These are phyloP conservation scores for Puccinia polysora DNA, from an alignment of 1,284 basidiomycete genomes.

Conservation along the genomic window DNA sequence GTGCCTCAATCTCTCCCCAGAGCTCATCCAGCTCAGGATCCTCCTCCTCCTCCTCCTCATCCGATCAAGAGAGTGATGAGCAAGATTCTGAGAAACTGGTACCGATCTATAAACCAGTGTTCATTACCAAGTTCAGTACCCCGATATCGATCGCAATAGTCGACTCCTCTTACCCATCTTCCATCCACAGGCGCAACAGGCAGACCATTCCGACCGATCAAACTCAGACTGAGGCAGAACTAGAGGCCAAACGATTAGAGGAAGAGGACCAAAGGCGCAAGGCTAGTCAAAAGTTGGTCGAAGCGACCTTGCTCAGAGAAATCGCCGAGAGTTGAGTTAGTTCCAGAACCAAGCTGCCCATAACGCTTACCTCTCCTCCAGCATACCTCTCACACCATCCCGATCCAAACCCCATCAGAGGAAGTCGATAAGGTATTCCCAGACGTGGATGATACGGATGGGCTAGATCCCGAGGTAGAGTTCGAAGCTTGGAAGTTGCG, in stretches of 20 bases:
- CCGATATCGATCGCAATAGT: background rate
- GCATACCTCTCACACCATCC: background rate
- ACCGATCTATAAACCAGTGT: constrained; percentile 74
- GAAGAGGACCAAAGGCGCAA: constrained; percentile 11
- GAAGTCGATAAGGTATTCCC: constrained; percentile 74
- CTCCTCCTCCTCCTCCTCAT: constrained; percentile 1
- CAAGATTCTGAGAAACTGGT: constrained; percentile 9
- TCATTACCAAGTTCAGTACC: constrained; percentile 73
- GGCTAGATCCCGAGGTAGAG: constrained; percentile 78
- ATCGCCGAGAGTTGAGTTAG: constrained; percentile 39
- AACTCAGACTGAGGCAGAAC: constrained; percentile 40
- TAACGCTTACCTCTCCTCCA: constrained; percentile 1
- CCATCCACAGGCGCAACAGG: constrained; percentile 33
- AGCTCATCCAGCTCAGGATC: constrained; percentile 7
- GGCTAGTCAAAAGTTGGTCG: constrained; percentile 28
- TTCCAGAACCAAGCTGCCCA: constrained; percentile 11
- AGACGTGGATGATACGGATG: constrained; percentile 93
- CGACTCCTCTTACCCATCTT: background rate
- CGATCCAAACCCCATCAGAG: constrained; percentile 58
- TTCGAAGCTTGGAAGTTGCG: constrained; percentile 94
- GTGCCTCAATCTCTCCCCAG: background rate
- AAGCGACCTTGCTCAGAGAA: constrained; percentile 21
- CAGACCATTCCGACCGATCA: constrained; percentile 24
- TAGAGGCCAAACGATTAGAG: constrained; percentile 6
- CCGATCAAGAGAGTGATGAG: constrained; percentile 8